A percentile compares a stretch with the other conserved stretches of the same genome.
These are phyloP conservation scores for Pyricularia sp. DNA, from an alignment of 2,329 filamentous ascomycete species.

Conservation along the genomic window DNA sequence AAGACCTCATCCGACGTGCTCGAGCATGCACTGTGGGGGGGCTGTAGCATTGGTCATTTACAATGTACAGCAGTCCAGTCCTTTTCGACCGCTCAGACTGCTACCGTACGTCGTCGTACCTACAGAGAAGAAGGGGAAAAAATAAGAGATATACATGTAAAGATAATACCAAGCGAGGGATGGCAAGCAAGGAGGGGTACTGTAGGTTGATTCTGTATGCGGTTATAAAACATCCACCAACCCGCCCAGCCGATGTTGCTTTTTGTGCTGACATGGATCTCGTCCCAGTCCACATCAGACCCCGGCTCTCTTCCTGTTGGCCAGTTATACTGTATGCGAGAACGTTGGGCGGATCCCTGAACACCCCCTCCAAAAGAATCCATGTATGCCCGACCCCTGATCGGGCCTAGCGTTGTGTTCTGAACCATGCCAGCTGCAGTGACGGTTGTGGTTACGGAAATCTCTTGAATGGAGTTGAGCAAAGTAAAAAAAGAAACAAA, in stretches of 20 bases:
- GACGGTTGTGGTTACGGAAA: background rate
- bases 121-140: background rate
- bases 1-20: background rate
- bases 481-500: no score
- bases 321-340: background rate
- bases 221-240: background rate
- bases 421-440: background rate
- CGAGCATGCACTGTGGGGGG: background rate
- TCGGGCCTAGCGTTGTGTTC: background rate
- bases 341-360: background rate
- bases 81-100: no score
- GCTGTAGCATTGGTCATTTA: background rate
- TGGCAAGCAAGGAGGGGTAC: background rate
- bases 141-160: background rate
- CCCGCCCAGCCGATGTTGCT: background rate
- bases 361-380: background rate
- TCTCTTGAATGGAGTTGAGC: background rate
- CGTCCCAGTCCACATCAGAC: background rate
- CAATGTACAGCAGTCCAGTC: no score
- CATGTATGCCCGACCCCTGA: background rate
- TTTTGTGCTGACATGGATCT: background rate
- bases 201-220: background rate
- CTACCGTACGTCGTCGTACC: background rate
- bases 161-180: background rate
- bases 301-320: background rate